Evolutionary conservation across 192 early-diverging fungal species (phyloP).

Genomic region (Linderina pennispora): DNA sequence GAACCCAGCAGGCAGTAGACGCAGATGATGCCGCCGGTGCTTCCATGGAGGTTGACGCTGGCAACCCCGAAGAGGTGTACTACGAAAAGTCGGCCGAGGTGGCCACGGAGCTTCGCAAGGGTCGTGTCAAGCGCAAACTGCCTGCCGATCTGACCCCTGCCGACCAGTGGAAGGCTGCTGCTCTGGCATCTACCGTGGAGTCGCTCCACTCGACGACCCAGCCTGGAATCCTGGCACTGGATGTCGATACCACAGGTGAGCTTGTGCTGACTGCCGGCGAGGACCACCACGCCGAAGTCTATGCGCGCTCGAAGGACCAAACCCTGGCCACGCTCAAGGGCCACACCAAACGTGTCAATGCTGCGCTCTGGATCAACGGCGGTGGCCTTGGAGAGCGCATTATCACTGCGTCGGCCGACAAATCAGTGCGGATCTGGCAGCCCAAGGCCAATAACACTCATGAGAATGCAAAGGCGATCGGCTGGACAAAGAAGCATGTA

Average conservation of each 20-base stretch:
- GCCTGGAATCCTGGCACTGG: slow-evolving; percentile 60
- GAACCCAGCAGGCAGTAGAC: background rate
- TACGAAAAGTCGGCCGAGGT: slow-evolving; percentile 31
- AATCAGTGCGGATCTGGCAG: slow-evolving; percentile 72
- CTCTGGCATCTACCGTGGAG: slow-evolving; percentile 42
- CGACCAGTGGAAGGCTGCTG: slow-evolving; percentile 62
- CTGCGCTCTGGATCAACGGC: slow-evolving; percentile 50
- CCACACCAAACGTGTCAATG: slow-evolving; percentile 76
- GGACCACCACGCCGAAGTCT: slow-evolving; percentile 73
- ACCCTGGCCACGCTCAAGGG: slow-evolving; percentile 67
- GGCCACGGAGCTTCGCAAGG: slow-evolving; percentile 53
- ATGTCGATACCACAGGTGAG: slow-evolving; percentile 50
- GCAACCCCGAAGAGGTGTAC: slow-evolving; percentile 15
- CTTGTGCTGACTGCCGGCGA: slow-evolving; percentile 73
- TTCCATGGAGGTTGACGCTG: slow-evolving; percentile 30
- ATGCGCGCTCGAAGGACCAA: slow-evolving; percentile 57
- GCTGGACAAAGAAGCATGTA: slow-evolving; percentile 42
- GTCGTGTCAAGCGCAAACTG: slow-evolving; percentile 79
- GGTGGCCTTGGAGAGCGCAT: slow-evolving; percentile 48
- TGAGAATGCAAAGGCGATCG: slow-evolving; percentile 8
- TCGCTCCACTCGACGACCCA: slow-evolving; percentile 69
- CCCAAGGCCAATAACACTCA: slow-evolving; percentile 46
- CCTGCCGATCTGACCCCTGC: slow-evolving; percentile 61
- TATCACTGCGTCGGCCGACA: slow-evolving; percentile 73
- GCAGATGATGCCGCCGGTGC: background rate